Evolutionary conservation across 2,329 filamentous ascomycete species (phyloP), one percentile per base, ranked within the genome.

Genomic region (Pestalotiopsis sp.): DNA sequence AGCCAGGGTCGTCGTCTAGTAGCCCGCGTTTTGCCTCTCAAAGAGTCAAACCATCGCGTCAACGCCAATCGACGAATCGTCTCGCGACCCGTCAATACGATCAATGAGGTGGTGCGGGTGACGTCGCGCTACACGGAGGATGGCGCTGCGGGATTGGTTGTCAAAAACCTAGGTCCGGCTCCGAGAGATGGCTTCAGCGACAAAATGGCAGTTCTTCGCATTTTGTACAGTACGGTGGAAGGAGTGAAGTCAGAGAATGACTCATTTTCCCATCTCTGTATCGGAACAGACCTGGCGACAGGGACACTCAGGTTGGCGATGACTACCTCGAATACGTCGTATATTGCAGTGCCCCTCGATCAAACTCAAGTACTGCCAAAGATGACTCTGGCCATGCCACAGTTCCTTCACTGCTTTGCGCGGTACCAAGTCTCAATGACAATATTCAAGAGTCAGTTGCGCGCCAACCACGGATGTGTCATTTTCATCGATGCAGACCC

Each of bases 1-100:
- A 74, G 81, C 49, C 67, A 74, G 2, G 79, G 78, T 1, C 71
- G 60, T 4, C 76, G 78, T 0, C 69, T 81, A 0, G 74, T 84
- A 2, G 80, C 82, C 0, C 80, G 83, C 0, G 73, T 84, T 3
- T 20, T 83, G 2, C 81, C 83, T 0, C 81, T 79, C 72, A 76
- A 78, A 55, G 67, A 75, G 1, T 79, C 74, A 5, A 84, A 83
- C 66, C 75, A 81, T 52, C 75, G 80, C 0, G 71, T 79, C 62
- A 84, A 83, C 64, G 76, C 81, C 1, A 65, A 76, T 2, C 79
- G 82, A 7, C 76, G 82, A 6, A 67, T 80, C 1, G 76, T 84
- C 9, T 70, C 76, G 0, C 73, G 70, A 2, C 68, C 69, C 0
- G 62, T 79, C 27, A 80, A 82, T 68, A 81, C 79, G 0, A 73